A percentile compares a stretch with the other conserved stretches of the same genome.
These are phyloP conservation scores for Poronia punctata DNA, from an alignment of 495 filamentous ascomycete species.

Conservation along the genomic window DNA sequence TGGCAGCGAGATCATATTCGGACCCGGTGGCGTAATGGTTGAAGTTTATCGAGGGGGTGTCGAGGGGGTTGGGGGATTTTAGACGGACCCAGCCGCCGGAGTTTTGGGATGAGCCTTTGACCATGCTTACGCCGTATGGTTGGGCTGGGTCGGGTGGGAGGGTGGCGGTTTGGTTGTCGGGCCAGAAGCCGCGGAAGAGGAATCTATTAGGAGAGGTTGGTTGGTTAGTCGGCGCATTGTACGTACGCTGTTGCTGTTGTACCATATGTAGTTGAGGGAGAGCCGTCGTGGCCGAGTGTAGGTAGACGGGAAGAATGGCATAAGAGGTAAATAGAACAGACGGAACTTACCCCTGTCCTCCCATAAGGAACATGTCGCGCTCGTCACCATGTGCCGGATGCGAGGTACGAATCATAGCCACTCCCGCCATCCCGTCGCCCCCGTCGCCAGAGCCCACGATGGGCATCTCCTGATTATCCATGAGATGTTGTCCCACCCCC, in stretches of 20 bases:
- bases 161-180: constrained; percentile 22
- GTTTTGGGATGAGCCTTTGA: constrained; percentile 27
- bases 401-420: constrained; percentile 29
- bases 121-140: constrained; percentile 32
- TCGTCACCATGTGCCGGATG: constrained; percentile 29
- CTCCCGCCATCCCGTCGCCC: constrained; percentile 19
- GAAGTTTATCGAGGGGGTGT: constrained; percentile 35
- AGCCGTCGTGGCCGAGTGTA: too few relatives aligned
- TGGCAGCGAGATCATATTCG: constrained; percentile 27
- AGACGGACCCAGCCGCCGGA: constrained; percentile 31
- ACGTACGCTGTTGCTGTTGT: too few relatives aligned
- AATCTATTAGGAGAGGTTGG: constrained; percentile 2
- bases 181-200: constrained; percentile 34
- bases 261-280: too few relatives aligned
- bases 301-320: too few relatives aligned
- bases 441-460: constrained; percentile 24
- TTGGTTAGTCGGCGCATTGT: too few relatives aligned
- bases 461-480: constrained; percentile 30
- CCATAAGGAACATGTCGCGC: constrained; percentile 34
- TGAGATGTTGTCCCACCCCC: constrained; percentile 35
- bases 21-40: constrained; percentile 24
- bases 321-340: too few relatives aligned
- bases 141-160: constrained; percentile 18
- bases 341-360: constrained; percentile 22
- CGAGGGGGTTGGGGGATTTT: constrained; percentile 20